phyloP scores from a whole-genome alignment of 345 rosid genomes.

The Hevea brasiliensis region DNA sequence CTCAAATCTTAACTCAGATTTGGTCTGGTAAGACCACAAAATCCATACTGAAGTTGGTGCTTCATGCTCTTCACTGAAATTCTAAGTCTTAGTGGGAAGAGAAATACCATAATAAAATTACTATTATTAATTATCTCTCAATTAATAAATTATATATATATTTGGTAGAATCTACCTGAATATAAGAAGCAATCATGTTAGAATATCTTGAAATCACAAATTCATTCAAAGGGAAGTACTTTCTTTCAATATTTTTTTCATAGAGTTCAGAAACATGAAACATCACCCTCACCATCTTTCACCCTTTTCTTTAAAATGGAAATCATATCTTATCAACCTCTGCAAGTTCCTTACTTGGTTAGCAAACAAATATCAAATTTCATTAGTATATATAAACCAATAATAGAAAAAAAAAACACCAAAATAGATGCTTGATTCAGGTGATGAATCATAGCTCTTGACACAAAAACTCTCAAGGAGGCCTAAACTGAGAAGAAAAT shows the following conservation, averaged over 20 bases:
- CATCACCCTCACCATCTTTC: conserved; percentile 32
- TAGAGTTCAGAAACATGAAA: conserved; percentile 37
- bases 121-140: too few relatives aligned
- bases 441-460: conserved; percentile 24
- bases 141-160: too few relatives aligned
- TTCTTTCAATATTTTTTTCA: conserved; percentile 20
- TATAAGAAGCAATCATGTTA: conserved; percentile 50
- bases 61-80: conserved; percentile 26
- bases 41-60: conserved; percentile 35
- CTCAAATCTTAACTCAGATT: conserved; percentile 44
- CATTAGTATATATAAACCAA: conserved; percentile 30
- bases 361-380: conserved; percentile 32
- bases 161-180: conserved; percentile 39
- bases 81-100: not conserved
- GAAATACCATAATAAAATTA: not conserved
- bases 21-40: conserved; percentile 21
- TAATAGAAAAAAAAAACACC: not conserved
- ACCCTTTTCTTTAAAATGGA: conserved; percentile 14
- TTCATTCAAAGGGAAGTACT: conserved; percentile 22
- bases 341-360: conserved; percentile 29
- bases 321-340: conserved; percentile 17
- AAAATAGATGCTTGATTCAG: conserved; percentile 17
- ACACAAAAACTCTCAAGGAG: conserved; percentile 22
- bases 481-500: conserved; percentile 20
- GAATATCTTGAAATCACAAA: conserved; percentile 53